These are phyloP conservation scores for Teunomyces aglyptinius DNA, from an alignment of 805 yeast genomes.

Conservation along the genomic window DNA sequence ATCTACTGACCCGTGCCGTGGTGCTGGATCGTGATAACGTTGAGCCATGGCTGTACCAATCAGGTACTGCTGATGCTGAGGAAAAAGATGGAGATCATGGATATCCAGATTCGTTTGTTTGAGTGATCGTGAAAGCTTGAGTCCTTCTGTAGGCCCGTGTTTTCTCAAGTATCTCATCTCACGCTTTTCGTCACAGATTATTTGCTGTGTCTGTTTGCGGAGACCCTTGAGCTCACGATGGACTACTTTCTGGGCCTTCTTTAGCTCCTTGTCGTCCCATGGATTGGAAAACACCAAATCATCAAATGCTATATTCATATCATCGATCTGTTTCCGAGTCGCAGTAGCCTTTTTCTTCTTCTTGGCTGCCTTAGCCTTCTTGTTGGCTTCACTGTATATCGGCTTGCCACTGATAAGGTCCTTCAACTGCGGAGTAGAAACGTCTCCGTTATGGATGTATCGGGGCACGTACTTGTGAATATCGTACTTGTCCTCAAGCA, in stretches of 20 bases:
- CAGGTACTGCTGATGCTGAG: not conserved
- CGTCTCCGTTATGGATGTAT: conserved; percentile 36
- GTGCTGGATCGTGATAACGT: not conserved
- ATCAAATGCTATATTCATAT: conserved; percentile 2
- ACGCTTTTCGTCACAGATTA: conserved; percentile 1
- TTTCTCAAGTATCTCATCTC: not conserved
- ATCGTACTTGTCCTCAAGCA: conserved; percentile 30
- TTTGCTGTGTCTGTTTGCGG: not conserved
- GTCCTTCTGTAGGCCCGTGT: not conserved
- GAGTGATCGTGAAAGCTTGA: conserved; percentile 3
- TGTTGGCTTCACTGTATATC: conserved; percentile 39
- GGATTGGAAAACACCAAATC: conserved; percentile 5
- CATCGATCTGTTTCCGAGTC: conserved; percentile 7
- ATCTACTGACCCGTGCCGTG: not conserved
- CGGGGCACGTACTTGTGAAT: conserved; percentile 40
- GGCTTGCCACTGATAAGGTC: conserved; percentile 36
- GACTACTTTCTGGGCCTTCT: not conserved
- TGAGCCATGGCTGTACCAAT: not conserved
- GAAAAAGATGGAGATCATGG: not conserved
- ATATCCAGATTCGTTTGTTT: conserved; percentile 1
- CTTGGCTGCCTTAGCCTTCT: conserved; percentile 23
- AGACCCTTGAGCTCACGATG: not conserved
- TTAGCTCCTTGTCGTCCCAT: conserved; percentile 6
- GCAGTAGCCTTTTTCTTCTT: conserved; percentile 5
- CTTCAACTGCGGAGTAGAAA: conserved; percentile 36